Conservation (phyloP, 352 stramenopile species). For the Pythium rhizo-oryzae region DNA sequence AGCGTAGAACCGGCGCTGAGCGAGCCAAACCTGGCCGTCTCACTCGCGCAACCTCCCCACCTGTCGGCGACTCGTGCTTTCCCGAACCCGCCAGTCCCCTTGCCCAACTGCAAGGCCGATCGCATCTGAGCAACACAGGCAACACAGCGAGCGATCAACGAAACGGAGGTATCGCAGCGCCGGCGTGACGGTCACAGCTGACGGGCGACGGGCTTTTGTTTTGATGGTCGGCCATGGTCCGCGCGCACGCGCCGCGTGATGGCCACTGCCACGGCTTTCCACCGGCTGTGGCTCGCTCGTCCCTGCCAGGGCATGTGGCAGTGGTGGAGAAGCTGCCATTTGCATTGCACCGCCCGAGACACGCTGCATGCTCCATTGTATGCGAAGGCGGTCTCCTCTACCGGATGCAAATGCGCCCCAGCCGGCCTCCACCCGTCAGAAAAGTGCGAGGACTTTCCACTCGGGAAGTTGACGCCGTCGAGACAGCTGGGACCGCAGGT, state of each 20-base stretch:
- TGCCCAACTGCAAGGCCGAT: not conserved
- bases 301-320: not conserved
- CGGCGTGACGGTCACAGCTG: not conserved
- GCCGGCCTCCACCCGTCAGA: not conserved
- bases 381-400: not conserved
- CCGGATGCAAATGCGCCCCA: not conserved
- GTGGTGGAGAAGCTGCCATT: constrained; percentile 1
- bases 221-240: not conserved
- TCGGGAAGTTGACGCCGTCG: not conserved
- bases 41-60: not conserved
- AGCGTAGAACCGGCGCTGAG: not conserved
- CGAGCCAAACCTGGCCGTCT: not conserved
- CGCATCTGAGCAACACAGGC: not conserved
- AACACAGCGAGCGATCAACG: not conserved
- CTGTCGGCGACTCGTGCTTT: not conserved
- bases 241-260: not conserved
- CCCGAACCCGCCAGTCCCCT: not conserved
- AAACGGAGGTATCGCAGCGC: not conserved
- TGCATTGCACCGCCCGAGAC: not conserved
- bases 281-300: not conserved
- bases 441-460: not conserved
- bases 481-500: not conserved
- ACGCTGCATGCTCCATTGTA: not conserved
- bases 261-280: not conserved
- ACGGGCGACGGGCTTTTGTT: not conserved